phyloP scores from a whole-genome alignment of 768 basidiomycete genomes.

The Mycena polygramma region DNA sequence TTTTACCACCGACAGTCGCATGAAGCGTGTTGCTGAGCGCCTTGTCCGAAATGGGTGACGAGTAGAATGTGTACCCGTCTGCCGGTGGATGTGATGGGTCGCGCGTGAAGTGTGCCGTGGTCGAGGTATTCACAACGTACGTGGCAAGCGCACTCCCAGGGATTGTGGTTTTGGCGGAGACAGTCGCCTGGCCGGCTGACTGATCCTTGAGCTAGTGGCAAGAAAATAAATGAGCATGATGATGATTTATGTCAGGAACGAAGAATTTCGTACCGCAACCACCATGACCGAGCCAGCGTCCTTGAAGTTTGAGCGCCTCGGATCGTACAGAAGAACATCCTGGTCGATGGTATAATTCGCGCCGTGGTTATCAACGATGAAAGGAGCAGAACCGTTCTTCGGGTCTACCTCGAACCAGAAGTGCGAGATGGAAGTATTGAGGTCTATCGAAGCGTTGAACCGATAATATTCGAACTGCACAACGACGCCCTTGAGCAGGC shows the following conservation, averaged over 20 bases:
- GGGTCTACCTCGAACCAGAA: neutral
- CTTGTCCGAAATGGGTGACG: neutral
- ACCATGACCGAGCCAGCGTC: neutral
- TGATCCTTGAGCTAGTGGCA: neutral
- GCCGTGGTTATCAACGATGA: neutral
- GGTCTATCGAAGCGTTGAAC: neutral
- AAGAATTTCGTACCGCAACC: neutral
- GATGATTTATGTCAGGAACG: neutral
- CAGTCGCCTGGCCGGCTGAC: neutral
- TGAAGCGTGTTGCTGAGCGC: neutral
- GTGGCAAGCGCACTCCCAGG: neutral
- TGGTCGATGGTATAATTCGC: conserved; percentile 3
- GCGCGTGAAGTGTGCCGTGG: neutral
- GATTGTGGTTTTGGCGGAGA: neutral
- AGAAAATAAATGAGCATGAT: neutral
- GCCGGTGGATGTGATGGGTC: neutral
- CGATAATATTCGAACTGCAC: neutral
- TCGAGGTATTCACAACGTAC: neutral
- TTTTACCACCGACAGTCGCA: neutral
- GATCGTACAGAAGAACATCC: neutral
- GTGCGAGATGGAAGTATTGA: neutral
- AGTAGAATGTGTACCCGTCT: conserved; percentile 7
- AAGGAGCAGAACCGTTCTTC: neutral
- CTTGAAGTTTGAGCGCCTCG: neutral
- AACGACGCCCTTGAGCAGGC: neutral